Evolutionary conservation across 192 early-diverging fungal genomes (phyloP).

Genomic region (Backusella sp.): DNA sequence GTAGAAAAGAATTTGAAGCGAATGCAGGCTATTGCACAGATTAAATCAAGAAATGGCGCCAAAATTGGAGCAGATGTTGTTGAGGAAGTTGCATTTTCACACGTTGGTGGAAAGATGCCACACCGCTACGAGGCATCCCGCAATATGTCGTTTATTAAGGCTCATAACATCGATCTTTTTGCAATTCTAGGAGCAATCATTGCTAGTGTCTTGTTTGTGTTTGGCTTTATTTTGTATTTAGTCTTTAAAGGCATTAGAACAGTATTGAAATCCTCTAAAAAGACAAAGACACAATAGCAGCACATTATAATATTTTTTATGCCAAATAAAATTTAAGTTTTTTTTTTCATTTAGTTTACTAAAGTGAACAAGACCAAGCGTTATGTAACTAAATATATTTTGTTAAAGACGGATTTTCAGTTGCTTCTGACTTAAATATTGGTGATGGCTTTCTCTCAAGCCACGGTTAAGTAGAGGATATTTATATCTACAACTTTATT

Average conservation of each 20-base stretch:
- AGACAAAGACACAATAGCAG: neutral
- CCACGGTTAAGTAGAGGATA: no score
- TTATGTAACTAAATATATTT: no score
- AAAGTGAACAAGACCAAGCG: no score
- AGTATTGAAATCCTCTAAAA: neutral
- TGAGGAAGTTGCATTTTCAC: slow-evolving; percentile 25
- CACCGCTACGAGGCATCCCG: slow-evolving; percentile 17
- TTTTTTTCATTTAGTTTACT: no score
- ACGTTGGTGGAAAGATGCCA: slow-evolving; percentile 1
- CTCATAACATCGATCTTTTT: slow-evolving; percentile 21
- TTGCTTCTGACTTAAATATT: no score
- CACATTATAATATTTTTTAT: neutral
- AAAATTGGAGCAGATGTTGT: slow-evolving; percentile 18
- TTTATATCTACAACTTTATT: no score
- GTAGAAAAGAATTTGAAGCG: slow-evolving; percentile 10
- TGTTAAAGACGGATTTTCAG: no score
- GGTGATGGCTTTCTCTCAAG: no score
- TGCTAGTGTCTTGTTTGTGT: neutral
- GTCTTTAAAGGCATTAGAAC: neutral
- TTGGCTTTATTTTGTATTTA: neutral
- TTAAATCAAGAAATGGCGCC: neutral
- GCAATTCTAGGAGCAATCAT: neutral
- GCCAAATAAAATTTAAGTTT: no score
- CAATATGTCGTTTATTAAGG: slow-evolving; percentile 21
- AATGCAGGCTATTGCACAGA: slow-evolving; percentile 8